These are phyloP conservation scores for Albugo laibachii DNA, from an alignment of 352 stramenopile genomes.

Conservation along the genomic window DNA sequence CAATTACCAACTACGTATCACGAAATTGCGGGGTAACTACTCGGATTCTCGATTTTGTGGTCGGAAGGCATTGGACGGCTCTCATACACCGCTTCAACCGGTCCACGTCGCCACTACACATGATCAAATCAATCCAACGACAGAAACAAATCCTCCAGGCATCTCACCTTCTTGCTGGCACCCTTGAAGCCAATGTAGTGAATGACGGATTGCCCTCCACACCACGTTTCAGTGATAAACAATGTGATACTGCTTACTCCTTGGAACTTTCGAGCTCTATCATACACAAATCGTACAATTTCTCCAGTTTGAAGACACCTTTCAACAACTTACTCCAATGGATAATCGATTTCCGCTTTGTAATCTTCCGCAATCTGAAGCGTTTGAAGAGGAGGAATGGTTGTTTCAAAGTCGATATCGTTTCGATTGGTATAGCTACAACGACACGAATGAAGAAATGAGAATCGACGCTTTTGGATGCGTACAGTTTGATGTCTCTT, in stretches of 20 bases:
- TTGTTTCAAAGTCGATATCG: constrained; percentile 76
- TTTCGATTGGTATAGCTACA: constrained; percentile 55
- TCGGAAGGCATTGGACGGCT: constrained; percentile 48
- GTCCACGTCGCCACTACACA: constrained; percentile 52
- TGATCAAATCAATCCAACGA: not conserved
- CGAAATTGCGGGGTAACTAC: constrained; percentile 25
- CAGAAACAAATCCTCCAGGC: not conserved
- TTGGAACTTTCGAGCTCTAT: constrained; percentile 71
- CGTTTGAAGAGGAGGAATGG: constrained; percentile 50
- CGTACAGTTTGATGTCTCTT: constrained; percentile 65
- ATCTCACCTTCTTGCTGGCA: constrained; percentile 65
- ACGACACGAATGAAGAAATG: not conserved
- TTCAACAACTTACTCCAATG: constrained; percentile 27
- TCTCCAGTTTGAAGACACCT: not conserved
- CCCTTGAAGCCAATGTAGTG: constrained; percentile 80
- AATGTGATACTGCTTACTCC: constrained; percentile 63
- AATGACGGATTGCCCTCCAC: constrained; percentile 45
- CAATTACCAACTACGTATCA: constrained; percentile 6
- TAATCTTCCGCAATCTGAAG: constrained; percentile 59
- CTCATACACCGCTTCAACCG: constrained; percentile 75
- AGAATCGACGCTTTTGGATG: not conserved
- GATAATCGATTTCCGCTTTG: constrained; percentile 44
- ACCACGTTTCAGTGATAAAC: constrained; percentile 58
- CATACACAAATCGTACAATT: not conserved
- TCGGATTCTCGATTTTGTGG: constrained; percentile 45